These are phyloP conservation scores for Tylopilus sp. DNA, from an alignment of 1,284 basidiomycete species.

Conservation along the genomic window DNA sequence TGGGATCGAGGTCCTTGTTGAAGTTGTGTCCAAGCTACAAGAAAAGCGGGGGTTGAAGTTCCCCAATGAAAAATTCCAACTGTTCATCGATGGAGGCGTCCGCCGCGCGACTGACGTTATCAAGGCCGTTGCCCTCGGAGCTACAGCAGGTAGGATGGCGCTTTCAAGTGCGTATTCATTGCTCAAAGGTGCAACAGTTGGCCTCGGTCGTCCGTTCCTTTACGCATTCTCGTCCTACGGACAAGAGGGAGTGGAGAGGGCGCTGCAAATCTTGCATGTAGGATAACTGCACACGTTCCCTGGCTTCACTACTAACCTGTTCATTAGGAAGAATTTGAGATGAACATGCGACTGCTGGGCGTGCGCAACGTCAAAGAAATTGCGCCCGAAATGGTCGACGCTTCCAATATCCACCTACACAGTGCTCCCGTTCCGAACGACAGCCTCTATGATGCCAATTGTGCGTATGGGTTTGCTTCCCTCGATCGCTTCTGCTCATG, in stretches of 20 bases:
- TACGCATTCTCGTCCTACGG: conserved; percentile 92
- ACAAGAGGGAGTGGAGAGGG: conserved; percentile 73
- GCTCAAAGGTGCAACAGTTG: conserved; percentile 42
- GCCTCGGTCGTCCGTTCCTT: conserved; percentile 79
- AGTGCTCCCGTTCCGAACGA: conserved; percentile 64
- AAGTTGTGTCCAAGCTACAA: conserved; percentile 77
- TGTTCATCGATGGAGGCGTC: conserved; percentile 93
- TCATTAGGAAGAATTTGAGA: conserved; percentile 86
- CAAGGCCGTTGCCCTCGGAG: conserved; percentile 90
- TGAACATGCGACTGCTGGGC: conserved; percentile 87
- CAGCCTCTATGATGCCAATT: conserved; percentile 73
- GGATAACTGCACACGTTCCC: conserved; percentile 17
- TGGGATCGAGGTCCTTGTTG: conserved; percentile 85
- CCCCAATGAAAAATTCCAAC: conserved; percentile 69
- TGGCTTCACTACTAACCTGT: conserved; percentile 6
- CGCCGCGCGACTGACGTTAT: conserved; percentile 88
- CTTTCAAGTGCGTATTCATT: not conserved
- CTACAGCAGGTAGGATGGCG: conserved; percentile 64
- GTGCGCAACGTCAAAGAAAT: conserved; percentile 77
- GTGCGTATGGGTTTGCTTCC: conserved; percentile 44
- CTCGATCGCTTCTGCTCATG: not conserved
- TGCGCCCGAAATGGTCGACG: conserved; percentile 86
- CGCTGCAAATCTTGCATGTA: conserved; percentile 75
- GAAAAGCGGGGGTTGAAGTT: conserved; percentile 60
- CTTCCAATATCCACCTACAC: conserved; percentile 62